Base-by-base conservation (phyloP, 805 yeast genomes). In the Kregervanrija pseudodelftensis region DNA sequence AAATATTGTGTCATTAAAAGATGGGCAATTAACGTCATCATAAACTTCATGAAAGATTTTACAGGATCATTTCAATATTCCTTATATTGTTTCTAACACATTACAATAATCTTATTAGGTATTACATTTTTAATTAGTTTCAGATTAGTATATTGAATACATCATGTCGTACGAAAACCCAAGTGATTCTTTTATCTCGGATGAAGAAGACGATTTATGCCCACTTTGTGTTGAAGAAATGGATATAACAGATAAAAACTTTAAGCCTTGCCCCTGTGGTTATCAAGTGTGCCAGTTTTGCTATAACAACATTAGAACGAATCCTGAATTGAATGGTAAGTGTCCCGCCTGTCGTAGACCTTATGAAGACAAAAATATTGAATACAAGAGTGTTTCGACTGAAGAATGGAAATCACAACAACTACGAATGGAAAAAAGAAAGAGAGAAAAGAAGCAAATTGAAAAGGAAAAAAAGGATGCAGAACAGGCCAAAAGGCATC, bases 211-310 rank as follows among this genome's bases (percentile, higher is more conserved):
- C 54, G 95, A 85, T 52, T 72, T 74, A 53, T 82, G 96, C 68
- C 99, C 99, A 45, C 77, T 93, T 51, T 93, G 99, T 70, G 91
- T 90, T 59, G 99, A 93, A 67, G 97, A 93, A 63, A 82, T 93
- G 89, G 99, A 93, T 65, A 80, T 91, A 40, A 85, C 95, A 13
- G 99, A 93, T 66, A 88, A 85, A 60, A 87, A 89, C 68, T 93
- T 93, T 73, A 88, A 85, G 64, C 99, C 99, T n/a, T 93, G 99
- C 71, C 98, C 98, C 1, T 93, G 99, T 69, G 99, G 99, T 14
- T 93, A 93, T 60, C 97, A 95, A 64, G 86, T 93, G 47, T 93
- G 99, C 65, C 98, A 91, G 72, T 93, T 93, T 62, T 93, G 99
- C 65, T 93, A 91, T 73, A 93, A 93, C 68, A 91, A 90, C 63